Conservation (phyloP, 139 green algal genomes). For the Chlamydomonas sphaeroides region DNA sequence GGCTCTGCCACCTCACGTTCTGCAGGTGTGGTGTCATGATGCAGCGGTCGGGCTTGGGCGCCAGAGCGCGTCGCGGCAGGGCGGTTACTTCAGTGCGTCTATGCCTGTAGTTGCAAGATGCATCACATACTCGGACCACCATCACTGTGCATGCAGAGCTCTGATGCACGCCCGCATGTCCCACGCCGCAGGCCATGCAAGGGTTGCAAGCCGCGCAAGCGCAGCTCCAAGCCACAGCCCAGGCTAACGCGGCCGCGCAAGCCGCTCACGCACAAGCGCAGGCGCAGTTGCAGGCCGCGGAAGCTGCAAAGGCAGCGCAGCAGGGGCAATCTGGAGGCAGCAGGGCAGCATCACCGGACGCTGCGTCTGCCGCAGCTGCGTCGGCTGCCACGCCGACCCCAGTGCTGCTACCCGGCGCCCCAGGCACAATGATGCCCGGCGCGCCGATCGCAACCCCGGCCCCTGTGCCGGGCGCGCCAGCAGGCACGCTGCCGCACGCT, state of each 20-base stretch:
- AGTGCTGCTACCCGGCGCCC: background rate
- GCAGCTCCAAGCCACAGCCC: constrained; percentile 19
- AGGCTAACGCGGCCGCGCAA: constrained; percentile 24
- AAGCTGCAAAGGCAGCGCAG: constrained; percentile 26
- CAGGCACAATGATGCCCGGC: background rate
- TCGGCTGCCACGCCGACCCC: no score
- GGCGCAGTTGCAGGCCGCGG: constrained; percentile 29
- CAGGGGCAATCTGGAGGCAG: background rate
- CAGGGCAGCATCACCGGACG: background rate
- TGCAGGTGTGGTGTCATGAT: no score
- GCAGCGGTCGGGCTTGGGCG: no score
- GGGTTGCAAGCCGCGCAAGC: constrained; percentile 27
- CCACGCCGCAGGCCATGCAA: constrained; percentile 6
- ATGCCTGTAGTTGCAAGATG: no score
- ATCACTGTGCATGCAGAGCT: no score
- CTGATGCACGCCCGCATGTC: no score
- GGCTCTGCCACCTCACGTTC: no score
- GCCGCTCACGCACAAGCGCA: constrained; percentile 13
- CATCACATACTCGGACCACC: no score
- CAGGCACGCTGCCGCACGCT: background rate
- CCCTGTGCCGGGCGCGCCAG: background rate
- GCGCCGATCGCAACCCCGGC: background rate
- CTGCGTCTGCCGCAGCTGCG: no score
- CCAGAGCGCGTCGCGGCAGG: no score
- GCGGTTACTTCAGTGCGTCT: no score